Conservation (phyloP, 148 eudicot genomes). For the Arctostaphylos glauca region DNA sequence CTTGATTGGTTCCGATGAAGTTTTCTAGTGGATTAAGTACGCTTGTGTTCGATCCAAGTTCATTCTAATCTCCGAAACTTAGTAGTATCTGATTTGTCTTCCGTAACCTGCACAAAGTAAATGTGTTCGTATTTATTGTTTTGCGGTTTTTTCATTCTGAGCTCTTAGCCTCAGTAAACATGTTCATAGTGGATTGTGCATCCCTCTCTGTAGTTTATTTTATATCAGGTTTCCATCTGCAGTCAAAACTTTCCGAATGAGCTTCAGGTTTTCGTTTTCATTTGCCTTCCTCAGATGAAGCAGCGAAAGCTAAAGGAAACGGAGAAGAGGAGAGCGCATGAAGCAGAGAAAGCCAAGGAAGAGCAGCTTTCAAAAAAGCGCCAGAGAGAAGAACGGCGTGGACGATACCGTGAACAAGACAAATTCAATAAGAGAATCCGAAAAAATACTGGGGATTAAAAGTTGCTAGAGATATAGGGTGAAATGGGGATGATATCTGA, state of each 20-base stretch:
- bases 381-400: constrained; percentile 74
- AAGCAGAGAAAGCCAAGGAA: constrained; percentile 58
- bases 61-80: background rate
- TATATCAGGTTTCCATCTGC: background rate
- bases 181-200: background rate
- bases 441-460: constrained; percentile 18
- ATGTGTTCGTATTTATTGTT: background rate
- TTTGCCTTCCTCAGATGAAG: constrained; percentile 47
- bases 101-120: background rate
- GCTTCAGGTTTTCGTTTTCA: background rate
- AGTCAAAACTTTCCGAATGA: background rate
- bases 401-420: constrained; percentile 67
- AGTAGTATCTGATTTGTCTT: background rate
- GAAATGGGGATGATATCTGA: background rate
- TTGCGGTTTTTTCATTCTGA: background rate
- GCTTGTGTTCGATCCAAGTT: background rate
- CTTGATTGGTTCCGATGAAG: background rate
- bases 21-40: background rate
- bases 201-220: background rate
- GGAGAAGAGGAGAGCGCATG: constrained; percentile 53
- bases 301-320: constrained; percentile 55
- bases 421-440: constrained; percentile 68
- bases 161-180: background rate
- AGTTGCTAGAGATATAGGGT: background rate
- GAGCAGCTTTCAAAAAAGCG: constrained; percentile 61